phyloP scores from a whole-genome alignment of 345 rosid genomes.

The Eucalyptus globulus region DNA sequence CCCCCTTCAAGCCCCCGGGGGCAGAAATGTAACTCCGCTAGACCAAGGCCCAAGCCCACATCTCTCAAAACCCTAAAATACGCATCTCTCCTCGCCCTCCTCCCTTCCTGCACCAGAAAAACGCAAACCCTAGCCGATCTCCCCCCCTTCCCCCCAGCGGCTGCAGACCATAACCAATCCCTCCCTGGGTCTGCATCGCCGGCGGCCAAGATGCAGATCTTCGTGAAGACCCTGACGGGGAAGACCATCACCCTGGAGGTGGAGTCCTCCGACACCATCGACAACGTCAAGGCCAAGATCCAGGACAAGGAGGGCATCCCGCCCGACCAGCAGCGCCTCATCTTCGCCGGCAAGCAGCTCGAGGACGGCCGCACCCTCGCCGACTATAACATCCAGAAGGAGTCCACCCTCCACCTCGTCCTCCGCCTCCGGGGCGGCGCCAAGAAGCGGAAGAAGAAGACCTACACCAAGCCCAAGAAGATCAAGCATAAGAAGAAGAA shows the following conservation, averaged over 20 bases:
- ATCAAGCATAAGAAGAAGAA: constrained; percentile 61
- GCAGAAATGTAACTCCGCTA: not conserved
- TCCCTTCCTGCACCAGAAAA: not conserved
- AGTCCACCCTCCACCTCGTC: constrained; percentile 8
- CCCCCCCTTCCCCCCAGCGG: not conserved
- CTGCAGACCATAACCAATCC: not conserved
- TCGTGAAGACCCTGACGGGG: constrained; percentile 74
- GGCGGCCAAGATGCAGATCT: constrained; percentile 47
- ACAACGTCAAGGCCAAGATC: constrained; percentile 62
- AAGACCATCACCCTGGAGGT: constrained; percentile 69
- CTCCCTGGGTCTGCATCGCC: not conserved
- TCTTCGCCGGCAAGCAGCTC: constrained; percentile 65
- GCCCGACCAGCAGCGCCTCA: constrained; percentile 62
- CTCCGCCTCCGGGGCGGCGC: constrained; percentile 5
- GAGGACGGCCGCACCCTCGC: constrained; percentile 26
- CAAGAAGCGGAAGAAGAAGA: constrained; percentile 53
- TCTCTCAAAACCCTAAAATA: not conserved
- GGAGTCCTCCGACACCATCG: constrained; percentile 57
- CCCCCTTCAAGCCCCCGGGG: not conserved
- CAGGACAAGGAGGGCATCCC: constrained; percentile 64
- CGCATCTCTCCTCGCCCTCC: not conserved
- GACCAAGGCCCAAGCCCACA: not conserved
- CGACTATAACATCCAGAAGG: constrained; percentile 10
- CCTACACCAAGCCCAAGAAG: constrained; percentile 66
- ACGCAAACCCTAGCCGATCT: not conserved